These are phyloP conservation scores for Sclerotinia trifoliorum DNA, from an alignment of 2,329 filamentous ascomycete species.

Conservation along the genomic window DNA sequence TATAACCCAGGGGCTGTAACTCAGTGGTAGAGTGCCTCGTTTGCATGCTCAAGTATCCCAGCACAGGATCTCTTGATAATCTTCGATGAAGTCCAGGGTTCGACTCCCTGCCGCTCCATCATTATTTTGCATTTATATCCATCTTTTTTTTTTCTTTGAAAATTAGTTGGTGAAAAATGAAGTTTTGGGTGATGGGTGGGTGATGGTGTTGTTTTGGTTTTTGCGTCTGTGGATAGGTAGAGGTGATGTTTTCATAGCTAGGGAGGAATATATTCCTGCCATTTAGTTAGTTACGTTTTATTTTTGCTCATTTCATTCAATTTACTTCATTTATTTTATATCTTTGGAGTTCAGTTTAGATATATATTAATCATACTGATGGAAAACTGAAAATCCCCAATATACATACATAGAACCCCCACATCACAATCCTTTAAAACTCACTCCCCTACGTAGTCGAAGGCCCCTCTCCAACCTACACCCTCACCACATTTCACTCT, in stretches of 20 bases:
- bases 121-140: neutral
- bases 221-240: neutral
- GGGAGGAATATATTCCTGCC: too few relatives aligned
- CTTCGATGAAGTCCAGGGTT: slow-evolving; percentile 9
- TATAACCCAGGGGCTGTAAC: neutral
- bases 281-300: too few relatives aligned
- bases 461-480: neutral
- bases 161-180: too few relatives aligned
- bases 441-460: neutral
- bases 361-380: too few relatives aligned
- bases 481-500: neutral
- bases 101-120: slow-evolving; percentile 10
- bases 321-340: too few relatives aligned
- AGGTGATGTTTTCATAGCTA: too few relatives aligned
- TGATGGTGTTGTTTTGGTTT: neutral
- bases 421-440: neutral
- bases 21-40: slow-evolving; percentile 15
- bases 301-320: too few relatives aligned
- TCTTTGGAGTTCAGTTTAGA: too few relatives aligned
- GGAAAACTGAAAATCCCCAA: too few relatives aligned
- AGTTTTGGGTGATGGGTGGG: too few relatives aligned
- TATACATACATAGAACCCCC: too few relatives aligned
- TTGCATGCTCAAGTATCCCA: neutral
- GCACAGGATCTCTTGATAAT: neutral
- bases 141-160: neutral